Base-by-base conservation (phyloP, 352 stramenopile species). In the Phytophthora fragariaefolia region DNA sequence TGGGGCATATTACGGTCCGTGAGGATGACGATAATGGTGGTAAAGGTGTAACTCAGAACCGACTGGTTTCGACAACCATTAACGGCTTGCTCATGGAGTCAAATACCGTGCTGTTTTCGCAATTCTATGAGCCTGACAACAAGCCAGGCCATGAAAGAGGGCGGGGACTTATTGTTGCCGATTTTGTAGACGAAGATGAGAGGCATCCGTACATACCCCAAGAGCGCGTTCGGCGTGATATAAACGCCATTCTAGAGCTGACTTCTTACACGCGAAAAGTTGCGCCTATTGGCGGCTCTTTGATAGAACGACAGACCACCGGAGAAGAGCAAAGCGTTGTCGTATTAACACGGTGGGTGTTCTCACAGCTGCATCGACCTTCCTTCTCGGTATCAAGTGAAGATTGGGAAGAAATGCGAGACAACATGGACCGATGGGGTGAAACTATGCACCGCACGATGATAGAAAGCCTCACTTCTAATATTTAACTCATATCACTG, bases 101-200 rank as follows among this genome's bases (percentile, higher is more conserved):
- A 9, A 80, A 80, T 23, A 66, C 60, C 4, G 66, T 80, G 43
- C 28, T 76, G 6, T 77, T 80, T 50, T 77, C 73, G 17, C 40
- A 74, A 0, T 80, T 73, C 24, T 76, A 62, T 18, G 56, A 74
- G 38, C 30, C 53, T 18, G 45, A 72, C 8, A 43, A 27, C 10
- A 22, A 58, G 10, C 38, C 38, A 30, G 58, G 55, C 3, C 63
- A 58, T 10, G 55, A 53, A 27, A 61, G 53, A 32, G 71, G 69
- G 15, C 47, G 55, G 6, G 66, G 71, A 7, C 60, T 80, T 13
- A 76, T 80, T 22, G 68, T 73, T 55, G 60, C 69, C 4, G 73
- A 80, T 47, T 80, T 78, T 50, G 73, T 80, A 23, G 56, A 80
- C 32, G 49, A 73, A 34, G 73, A 80, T 20, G 69, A 77, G 1